phyloP scores from a whole-genome alignment of 2,329 filamentous ascomycete genomes.

The Cytospora chrysosperma region DNA sequence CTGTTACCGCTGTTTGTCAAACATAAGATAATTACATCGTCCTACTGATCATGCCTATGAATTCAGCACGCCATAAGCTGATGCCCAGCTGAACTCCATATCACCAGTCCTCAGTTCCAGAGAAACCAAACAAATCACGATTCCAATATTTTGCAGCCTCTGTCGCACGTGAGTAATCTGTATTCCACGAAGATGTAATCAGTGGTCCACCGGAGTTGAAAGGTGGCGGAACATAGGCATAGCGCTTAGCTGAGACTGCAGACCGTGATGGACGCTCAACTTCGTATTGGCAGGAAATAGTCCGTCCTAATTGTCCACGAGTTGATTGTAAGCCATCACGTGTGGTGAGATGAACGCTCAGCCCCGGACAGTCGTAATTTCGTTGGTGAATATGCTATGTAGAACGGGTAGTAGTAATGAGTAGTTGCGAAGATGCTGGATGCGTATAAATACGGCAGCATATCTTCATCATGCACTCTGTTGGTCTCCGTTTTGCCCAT shows the following conservation, averaged over 20 bases:
- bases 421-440: not conserved
- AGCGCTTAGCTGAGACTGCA: constrained; percentile 9
- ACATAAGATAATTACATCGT: not conserved
- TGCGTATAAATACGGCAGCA: not conserved
- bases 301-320: not conserved
- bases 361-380: not conserved
- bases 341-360: not conserved
- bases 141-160: not conserved
- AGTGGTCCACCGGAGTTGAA: no score
- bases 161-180: not conserved
- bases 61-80: not conserved
- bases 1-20: not conserved
- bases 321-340: not conserved
- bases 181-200: not conserved
- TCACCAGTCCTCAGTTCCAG: not conserved
- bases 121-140: not conserved
- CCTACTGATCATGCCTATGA: not conserved
- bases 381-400: not conserved
- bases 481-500: not conserved
- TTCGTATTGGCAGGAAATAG: not conserved
- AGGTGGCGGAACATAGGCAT: not conserved
- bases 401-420: not conserved
- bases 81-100: not conserved
- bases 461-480: not conserved
- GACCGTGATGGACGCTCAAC: not conserved